Conservation (phyloP, 2,329 filamentous ascomycete genomes). For the Coccinonectria pachysandricola region DNA sequence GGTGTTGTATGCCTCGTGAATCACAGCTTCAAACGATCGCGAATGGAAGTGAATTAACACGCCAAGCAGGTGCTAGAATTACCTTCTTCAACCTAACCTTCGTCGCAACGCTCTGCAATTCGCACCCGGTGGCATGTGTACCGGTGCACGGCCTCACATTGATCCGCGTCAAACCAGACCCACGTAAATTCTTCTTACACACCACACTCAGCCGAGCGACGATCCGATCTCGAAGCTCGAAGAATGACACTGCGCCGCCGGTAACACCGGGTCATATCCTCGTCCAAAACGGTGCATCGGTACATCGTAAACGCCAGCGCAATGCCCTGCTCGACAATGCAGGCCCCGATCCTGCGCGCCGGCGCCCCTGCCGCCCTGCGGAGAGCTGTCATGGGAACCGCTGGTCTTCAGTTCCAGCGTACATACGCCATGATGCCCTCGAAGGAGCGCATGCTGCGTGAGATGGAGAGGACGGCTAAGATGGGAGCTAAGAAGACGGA, state of each 20-base stretch:
- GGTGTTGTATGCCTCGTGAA: too few species aligned
- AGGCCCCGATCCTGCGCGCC: slow-evolving; percentile 12
- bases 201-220: slow-evolving; percentile 1
- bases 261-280: slow-evolving; percentile 12
- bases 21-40: too few species aligned
- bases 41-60: too few species aligned
- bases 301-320: neutral
- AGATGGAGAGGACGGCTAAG: slow-evolving; percentile 17
- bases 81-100: slow-evolving; percentile 1
- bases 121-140: slow-evolving; percentile 1
- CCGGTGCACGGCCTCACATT: slow-evolving; percentile 9
- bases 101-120: neutral
- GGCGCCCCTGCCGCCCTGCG: slow-evolving; percentile 9
- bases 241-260: slow-evolving; percentile 16
- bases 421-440: slow-evolving; percentile 17
- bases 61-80: slow-evolving; percentile 5
- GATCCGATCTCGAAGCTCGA: slow-evolving; percentile 12
- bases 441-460: slow-evolving; percentile 16
- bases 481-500: slow-evolving; percentile 15
- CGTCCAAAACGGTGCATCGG: slow-evolving; percentile 1
- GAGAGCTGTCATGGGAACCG: slow-evolving; percentile 10
- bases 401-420: slow-evolving; percentile 15
- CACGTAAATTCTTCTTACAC: slow-evolving; percentile 15
- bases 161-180: slow-evolving; percentile 14
- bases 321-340: slow-evolving; percentile 12